Evolutionary conservation across 331 rosid species (phyloP).

Genomic region (Rhamnella rubrinervis): DNA sequence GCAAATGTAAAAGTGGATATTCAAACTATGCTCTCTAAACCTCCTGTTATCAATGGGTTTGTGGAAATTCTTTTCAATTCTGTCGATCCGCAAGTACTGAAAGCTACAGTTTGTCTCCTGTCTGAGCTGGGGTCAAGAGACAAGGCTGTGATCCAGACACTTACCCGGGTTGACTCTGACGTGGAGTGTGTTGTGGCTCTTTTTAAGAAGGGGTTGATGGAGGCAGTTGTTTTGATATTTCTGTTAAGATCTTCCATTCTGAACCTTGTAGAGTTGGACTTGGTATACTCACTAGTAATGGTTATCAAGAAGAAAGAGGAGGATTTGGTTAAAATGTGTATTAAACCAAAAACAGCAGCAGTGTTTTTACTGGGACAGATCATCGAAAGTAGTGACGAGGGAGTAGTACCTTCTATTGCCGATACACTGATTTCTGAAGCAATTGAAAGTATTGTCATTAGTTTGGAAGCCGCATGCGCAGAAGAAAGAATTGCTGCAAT

Average conservation of each 20-base stretch:
- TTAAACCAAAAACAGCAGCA: slow-evolving; percentile 72
- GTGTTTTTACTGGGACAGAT: slow-evolving; percentile 63
- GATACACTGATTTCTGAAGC: slow-evolving; percentile 43
- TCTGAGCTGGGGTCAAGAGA: slow-evolving; percentile 74
- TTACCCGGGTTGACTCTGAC: slow-evolving; percentile 78
- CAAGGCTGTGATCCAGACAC: slow-evolving; percentile 64
- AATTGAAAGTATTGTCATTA: slow-evolving; percentile 43
- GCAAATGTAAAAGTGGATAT: slow-evolving; percentile 54
- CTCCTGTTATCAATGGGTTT: slow-evolving; percentile 71
- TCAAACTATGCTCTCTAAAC: slow-evolving; percentile 60
- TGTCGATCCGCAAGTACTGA: slow-evolving; percentile 57
- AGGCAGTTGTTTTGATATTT: slow-evolving; percentile 79
- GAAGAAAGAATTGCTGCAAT: slow-evolving; percentile 81
- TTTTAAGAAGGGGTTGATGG: slow-evolving; percentile 69
- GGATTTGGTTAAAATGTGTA: slow-evolving; percentile 54
- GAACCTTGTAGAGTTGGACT: slow-evolving; percentile 52
- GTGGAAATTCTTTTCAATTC: slow-evolving; percentile 83
- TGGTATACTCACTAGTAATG: slow-evolving; percentile 49
- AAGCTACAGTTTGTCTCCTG: slow-evolving; percentile 75
- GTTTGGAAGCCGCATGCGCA: slow-evolving; percentile 59
- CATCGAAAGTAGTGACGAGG: slow-evolving; percentile 51
- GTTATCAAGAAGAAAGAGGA: slow-evolving; percentile 56
- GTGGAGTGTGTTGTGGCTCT: slow-evolving; percentile 71
- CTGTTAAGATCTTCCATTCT: slow-evolving; percentile 45
- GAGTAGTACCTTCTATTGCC: slow-evolving; percentile 37